phyloP scores from a whole-genome alignment of 2,329 filamentous ascomycete species.

The Coniochaeta pulveracea region DNA sequence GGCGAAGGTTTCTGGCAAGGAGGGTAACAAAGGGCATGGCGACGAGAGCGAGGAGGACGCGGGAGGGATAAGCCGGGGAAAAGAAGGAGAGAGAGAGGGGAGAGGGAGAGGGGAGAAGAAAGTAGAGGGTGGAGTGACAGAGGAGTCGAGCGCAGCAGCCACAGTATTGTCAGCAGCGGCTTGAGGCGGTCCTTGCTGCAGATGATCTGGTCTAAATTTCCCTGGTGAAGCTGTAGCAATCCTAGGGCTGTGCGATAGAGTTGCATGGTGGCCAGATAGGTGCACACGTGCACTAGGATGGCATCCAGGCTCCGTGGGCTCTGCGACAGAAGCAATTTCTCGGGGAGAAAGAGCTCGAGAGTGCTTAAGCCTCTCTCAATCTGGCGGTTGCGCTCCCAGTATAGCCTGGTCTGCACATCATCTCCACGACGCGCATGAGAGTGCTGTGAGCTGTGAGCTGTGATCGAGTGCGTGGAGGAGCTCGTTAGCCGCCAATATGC shows the following conservation, averaged over 20 bases:
- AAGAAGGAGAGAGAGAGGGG: too few relatives aligned
- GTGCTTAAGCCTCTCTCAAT: slow-evolving; percentile 53
- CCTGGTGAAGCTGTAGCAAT: neutral
- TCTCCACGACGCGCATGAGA: slow-evolving; percentile 42
- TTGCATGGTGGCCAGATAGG: slow-evolving; percentile 58
- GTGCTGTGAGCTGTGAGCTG: slow-evolving; percentile 28
- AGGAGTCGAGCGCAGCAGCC: too few relatives aligned
- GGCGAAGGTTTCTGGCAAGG: too few relatives aligned
- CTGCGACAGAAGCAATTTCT: slow-evolving; percentile 44
- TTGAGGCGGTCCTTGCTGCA: too few relatives aligned
- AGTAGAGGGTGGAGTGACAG: too few relatives aligned
- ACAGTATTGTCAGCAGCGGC: too few relatives aligned
- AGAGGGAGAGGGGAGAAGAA: too few relatives aligned
- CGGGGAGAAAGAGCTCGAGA: slow-evolving; percentile 47
- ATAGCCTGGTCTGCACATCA: slow-evolving; percentile 50
- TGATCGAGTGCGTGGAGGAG: slow-evolving; percentile 39
- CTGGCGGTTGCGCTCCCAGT: slow-evolving; percentile 54
- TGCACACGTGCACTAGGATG: slow-evolving; percentile 56
- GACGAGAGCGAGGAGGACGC: too few relatives aligned
- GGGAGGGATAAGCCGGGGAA: too few relatives aligned
- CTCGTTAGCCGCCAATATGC: slow-evolving; percentile 2
- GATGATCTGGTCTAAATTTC: too few relatives aligned
- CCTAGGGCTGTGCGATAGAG: slow-evolving; percentile 60
- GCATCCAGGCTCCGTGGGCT: slow-evolving; percentile 48
- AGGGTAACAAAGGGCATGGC: too few relatives aligned